Evolutionary conservation across 805 yeast species (phyloP), one percentile per base, ranked within the genome.

Genomic region (Spathaspora hagerdaliae): DNA sequence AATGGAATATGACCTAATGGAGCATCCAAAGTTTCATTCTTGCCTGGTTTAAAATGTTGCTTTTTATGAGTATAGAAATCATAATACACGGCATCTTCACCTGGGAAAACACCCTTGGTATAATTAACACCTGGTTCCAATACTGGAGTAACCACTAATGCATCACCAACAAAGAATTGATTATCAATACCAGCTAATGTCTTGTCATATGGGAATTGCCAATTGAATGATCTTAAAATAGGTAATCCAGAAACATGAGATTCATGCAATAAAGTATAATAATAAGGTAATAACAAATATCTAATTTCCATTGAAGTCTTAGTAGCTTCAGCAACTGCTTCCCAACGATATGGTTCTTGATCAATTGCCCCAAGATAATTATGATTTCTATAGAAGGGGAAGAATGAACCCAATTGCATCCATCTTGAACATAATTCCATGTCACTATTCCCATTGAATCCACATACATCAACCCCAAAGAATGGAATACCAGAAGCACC

Each of bases 321-420:
- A 4, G 67, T 46, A 13, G 67, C 67, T 11, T 53, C 54, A 3
- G 55, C 47, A 24, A 63, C 67, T 9, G 54, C 44, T 11, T 48
- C 50, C 69, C 69, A 64, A 13, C 52, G 52, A 42, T 61, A 63
- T 13, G 65, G 67, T 51, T 63, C 68, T 47, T 64, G 69, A 11
- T 55, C 36, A 19, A 44, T 51, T 11, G 58, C 57, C 9, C 59
- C 61, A n/a, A 51, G 39, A 7, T 48, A 50, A 42, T 64, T 63
- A 47, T 63, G 68, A 48, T 63, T 63, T 43, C 68, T 51, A 52
- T 57, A 63, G 56, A 63, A 63, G 40, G 64, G 65, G 57, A 63
- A 63, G 52, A 63, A 63, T 2, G 66, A 62, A n/a, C 57, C 59
- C 45, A 63, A 51, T 39, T 62, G 67, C 58, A 60, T 56, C 67